These are phyloP conservation scores for Zasmidium cellare DNA, from an alignment of 2,329 filamentous ascomycete species.

Conservation along the genomic window DNA sequence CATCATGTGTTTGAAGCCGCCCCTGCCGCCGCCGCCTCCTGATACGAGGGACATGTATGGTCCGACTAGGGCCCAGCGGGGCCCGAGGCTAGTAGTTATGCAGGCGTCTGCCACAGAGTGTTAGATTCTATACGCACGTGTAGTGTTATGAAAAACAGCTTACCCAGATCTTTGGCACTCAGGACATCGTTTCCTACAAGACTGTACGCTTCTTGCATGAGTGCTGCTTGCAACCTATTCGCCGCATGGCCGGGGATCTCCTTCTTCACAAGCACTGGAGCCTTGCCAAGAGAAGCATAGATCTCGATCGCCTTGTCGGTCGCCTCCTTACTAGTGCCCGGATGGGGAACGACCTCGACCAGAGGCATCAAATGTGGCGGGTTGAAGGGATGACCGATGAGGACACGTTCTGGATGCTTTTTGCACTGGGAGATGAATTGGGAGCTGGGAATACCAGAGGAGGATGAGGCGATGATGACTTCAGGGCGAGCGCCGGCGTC, in stretches of 20 bases:
- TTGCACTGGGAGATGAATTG: constrained; percentile 21
- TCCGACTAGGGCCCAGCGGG: constrained; percentile 12
- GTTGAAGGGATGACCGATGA: constrained; percentile 51
- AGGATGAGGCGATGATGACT: constrained; percentile 38
- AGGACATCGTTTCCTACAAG: constrained; percentile 34
- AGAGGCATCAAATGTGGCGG: constrained; percentile 50
- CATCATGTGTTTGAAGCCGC: not conserved
- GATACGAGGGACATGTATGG: constrained; percentile 28
- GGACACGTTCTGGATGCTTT: constrained; percentile 33
- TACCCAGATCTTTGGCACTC: constrained; percentile 30
- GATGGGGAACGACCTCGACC: constrained; percentile 45
- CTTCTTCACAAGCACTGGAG: constrained; percentile 40
- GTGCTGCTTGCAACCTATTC: constrained; percentile 45
- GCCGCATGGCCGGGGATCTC: constrained; percentile 46
- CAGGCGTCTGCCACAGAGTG: constrained; percentile 7
- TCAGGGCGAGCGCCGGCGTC: constrained; percentile 29
- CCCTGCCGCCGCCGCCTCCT: not conserved
- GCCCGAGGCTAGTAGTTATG: constrained; percentile 11
- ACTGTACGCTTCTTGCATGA: constrained; percentile 38
- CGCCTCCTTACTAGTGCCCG: constrained; percentile 26
- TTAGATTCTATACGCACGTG: constrained; percentile 16
- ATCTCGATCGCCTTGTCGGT: constrained; percentile 36
- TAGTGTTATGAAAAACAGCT: constrained; percentile 19
- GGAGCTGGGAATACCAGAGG: constrained; percentile 12
- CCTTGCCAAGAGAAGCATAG: constrained; percentile 42